Percentiles rank a stretch among this genome's conserved stretches.
Evolutionary conservation across 2,329 filamentous ascomycete species (phyloP).

Genomic region (Botrytis cinerea): DNA sequence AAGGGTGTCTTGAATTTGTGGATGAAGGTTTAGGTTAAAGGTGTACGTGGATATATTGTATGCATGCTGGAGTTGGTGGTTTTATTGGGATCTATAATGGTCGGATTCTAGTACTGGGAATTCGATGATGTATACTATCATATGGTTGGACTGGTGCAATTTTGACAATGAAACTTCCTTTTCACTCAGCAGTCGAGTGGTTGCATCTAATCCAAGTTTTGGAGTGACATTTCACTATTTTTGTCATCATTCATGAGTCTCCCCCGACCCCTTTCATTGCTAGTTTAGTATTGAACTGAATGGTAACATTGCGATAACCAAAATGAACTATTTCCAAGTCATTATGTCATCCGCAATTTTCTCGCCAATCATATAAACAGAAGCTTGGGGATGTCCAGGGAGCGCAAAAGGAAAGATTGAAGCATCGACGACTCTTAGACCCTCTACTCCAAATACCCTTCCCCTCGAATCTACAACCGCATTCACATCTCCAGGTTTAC

Average conservation of each 20-base stretch:
- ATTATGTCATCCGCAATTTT: constrained; percentile 21
- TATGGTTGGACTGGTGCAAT: constrained; percentile 21
- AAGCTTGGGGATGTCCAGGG: constrained; percentile 21
- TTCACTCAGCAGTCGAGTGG: constrained; percentile 16
- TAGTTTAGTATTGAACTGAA: not conserved
- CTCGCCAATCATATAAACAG: constrained; percentile 25
- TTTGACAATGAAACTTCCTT: constrained; percentile 19
- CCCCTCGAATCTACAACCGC: constrained; percentile 20
- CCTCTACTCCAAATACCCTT: constrained; percentile 13
- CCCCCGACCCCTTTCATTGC: not conserved
- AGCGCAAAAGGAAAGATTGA: constrained; percentile 22
- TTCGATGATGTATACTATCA: constrained; percentile 10
- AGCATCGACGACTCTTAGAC: constrained; percentile 19
- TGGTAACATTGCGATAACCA: not conserved
- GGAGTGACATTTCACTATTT: not conserved
- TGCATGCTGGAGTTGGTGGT: constrained; percentile 20
- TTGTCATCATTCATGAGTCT: not conserved
- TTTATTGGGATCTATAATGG: constrained; percentile 18
- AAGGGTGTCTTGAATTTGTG: constrained; percentile 80
- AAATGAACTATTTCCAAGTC: not conserved
- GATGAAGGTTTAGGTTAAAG: constrained; percentile 64
- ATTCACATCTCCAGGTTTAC: not conserved
- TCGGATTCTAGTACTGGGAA: constrained; percentile 10
- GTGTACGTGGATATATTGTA: constrained; percentile 2
- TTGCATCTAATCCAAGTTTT: not conserved